These are phyloP conservation scores for Lumnitzera littorea DNA, from an alignment of 345 rosid genomes.

Conservation along the genomic window DNA sequence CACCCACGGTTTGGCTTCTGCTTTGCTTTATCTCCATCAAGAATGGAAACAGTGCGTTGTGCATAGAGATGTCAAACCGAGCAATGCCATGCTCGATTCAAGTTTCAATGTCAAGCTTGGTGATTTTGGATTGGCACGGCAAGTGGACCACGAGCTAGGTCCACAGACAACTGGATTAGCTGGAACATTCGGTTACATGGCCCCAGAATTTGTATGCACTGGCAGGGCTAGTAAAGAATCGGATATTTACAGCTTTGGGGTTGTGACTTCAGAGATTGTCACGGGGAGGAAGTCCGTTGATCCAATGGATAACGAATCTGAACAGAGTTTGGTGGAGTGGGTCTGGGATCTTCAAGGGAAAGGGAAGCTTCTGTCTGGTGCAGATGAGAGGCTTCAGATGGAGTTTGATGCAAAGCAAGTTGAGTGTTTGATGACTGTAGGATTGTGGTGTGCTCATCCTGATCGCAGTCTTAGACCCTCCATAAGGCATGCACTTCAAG, in stretches of 20 bases:
- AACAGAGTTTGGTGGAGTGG: constrained; percentile 38
- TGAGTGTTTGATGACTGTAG: constrained; percentile 35
- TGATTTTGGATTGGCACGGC: constrained; percentile 56
- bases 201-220: constrained; percentile 44
- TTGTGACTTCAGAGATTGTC: constrained; percentile 32
- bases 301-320: constrained; percentile 7
- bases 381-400: constrained; percentile 26
- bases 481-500: constrained; percentile 44
- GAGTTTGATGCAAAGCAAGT: constrained; percentile 31
- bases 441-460: constrained; percentile 61
- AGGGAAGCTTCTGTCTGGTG: constrained; percentile 13
- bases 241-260: constrained; percentile 41
- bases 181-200: constrained; percentile 52
- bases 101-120: constrained; percentile 52
- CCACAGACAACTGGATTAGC: constrained; percentile 43
- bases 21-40: constrained; percentile 53
- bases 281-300: constrained; percentile 30
- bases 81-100: constrained; percentile 54
- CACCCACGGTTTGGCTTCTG: constrained; percentile 41
- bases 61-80: constrained; percentile 53
- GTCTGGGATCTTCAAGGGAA: constrained; percentile 39
- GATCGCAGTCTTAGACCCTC: constrained; percentile 35
- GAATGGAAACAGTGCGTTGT: constrained; percentile 60
- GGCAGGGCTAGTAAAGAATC: constrained; percentile 46
- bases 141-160: constrained; percentile 39